These are phyloP conservation scores for Colletotrichum plurivorum DNA, from an alignment of 2,329 filamentous ascomycete genomes.

Conservation along the genomic window DNA sequence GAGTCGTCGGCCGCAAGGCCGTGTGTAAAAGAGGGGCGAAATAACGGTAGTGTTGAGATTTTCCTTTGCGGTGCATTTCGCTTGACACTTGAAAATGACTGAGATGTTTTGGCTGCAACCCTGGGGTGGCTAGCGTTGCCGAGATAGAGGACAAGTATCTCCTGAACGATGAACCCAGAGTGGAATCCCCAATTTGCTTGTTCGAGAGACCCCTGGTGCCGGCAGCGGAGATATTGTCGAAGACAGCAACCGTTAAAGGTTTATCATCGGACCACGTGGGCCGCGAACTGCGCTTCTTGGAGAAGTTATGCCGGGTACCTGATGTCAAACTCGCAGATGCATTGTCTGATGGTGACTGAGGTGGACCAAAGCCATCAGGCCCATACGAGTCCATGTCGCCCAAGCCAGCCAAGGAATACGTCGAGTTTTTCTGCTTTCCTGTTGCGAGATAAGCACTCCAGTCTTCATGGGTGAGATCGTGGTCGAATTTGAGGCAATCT, in stretches of 20 bases:
- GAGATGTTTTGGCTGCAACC: conserved; percentile 37
- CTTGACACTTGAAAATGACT: conserved; percentile 38
- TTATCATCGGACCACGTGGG: conserved; percentile 50
- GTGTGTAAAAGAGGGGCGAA: conserved; percentile 5
- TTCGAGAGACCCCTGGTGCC: conserved; percentile 50
- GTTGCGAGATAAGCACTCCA: conserved; percentile 70
- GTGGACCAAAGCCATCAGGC: neutral
- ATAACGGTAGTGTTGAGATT: conserved; percentile 38
- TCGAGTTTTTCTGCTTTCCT: conserved; percentile 50
- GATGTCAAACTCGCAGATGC: neutral
- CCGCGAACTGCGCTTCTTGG: conserved; percentile 10
- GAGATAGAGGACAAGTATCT: conserved; percentile 53
- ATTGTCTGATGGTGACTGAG: neutral
- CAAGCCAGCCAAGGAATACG: neutral
- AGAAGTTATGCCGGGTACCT: neutral
- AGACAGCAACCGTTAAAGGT: conserved; percentile 49
- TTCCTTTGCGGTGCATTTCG: conserved; percentile 38
- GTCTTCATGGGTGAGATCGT: conserved; percentile 69
- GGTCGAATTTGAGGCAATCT: conserved; percentile 72
- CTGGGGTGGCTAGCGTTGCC: conserved; percentile 45
- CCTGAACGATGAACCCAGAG: conserved; percentile 49
- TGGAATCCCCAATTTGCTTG: conserved; percentile 47
- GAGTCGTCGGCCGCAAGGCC: neutral
- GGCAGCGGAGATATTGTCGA: conserved; percentile 52
- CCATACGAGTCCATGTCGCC: conserved; percentile 6